Evolutionary conservation across 2,329 filamentous ascomycete species (phyloP), one percentile per base, ranked within the genome.

Genomic region (Sodiomyces alkalinus): DNA sequence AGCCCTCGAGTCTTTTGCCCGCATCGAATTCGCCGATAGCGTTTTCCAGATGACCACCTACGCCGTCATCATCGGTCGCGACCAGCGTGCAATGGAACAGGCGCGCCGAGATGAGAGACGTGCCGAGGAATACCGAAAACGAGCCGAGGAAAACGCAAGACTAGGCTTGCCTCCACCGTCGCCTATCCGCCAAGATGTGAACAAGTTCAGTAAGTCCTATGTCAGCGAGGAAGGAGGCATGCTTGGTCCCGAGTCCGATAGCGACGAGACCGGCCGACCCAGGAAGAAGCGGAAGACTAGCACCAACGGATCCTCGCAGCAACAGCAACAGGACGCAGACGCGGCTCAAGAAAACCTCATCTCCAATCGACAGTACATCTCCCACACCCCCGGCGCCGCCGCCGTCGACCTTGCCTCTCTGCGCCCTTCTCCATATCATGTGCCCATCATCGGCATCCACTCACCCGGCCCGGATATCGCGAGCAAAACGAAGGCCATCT

Each of bases 11-110:
- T 69, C 65, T 3, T 72, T 69, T 45, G 67, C 67, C 23, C 57
- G 61, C 29, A 58, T 86, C 35, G 68, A 74, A 41, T 85, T 86
- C 45, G 64, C 68, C 39, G 80, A 86, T 55, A 77, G 78, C 44
- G 67, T 74, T 31, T 85, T 80, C 48, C 79, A 80, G 51, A 79
- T 86, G 72, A 81, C 74, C 28, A 82, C 77, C 2, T 76, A 75
- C 41, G 64, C 69, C 29, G 66, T 85, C 40, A 68, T 80, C 32
- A 69, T 86, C 17, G 79, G 78, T 30, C 74, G 80, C 35, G 79
- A 85, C 48, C 62, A 74, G 41, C 54, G 60, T 29, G 72, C 72
- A 7, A 51, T 71, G 38, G 53, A 62, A 30, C 60, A 68, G 39
- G 69, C 68, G 14, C 57, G 60, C 24, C 55, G 55, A 31, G 60